Evolutionary conservation across 2,329 filamentous ascomycete genomes (phyloP), one percentile per base, ranked within the genome.

Genomic region (Stachybotrys chlorohalonatus): DNA sequence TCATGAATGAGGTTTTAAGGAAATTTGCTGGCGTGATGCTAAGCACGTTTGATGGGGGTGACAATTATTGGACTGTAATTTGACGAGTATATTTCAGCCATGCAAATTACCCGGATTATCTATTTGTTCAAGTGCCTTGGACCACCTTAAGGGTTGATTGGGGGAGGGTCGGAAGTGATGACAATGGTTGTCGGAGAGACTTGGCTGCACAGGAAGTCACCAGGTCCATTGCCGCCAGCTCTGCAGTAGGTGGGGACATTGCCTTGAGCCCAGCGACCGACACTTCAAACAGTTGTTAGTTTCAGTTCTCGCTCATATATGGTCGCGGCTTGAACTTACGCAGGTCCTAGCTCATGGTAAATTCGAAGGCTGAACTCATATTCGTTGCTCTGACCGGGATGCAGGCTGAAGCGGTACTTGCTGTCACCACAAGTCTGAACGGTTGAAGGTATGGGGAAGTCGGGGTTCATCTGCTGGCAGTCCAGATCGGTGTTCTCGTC

Each of bases 371-470:
- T 54, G 32, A 58, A 64, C 31, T 60, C 60, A 8, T 49, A 31
- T 47, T 53, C 49, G 0, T 54, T 17, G 13, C 16, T 31, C 9
- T n/a, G 7, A 31, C 62, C 63, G 4, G 53, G 36, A 30, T 55
- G 47, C 31, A 68, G 52, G 16, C 51, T 51, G 63, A 69, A 69
- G 49, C 63, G 54, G 62, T 68, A 69, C 56, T 61, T 60, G 58
- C 57, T 58, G 9, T 61, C 60, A 53, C 60, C 62, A 61, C 66
- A 68, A 51, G 58, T 58, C 49, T 62, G 52, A 48, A 61, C 55
- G 30, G 58, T 52, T 52, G 58, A 60, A 32, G 56, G 56, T 15
- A 32, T 17, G 31, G 63, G 65, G 36, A 64, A 54, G 11, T 1
- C 55, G 4, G 58, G 60, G 51, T 57, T 53, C 42, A 24, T 30